These are phyloP conservation scores for Leccinum subtestaceum DNA, from an alignment of 768 basidiomycete genomes.

Conservation along the genomic window DNA sequence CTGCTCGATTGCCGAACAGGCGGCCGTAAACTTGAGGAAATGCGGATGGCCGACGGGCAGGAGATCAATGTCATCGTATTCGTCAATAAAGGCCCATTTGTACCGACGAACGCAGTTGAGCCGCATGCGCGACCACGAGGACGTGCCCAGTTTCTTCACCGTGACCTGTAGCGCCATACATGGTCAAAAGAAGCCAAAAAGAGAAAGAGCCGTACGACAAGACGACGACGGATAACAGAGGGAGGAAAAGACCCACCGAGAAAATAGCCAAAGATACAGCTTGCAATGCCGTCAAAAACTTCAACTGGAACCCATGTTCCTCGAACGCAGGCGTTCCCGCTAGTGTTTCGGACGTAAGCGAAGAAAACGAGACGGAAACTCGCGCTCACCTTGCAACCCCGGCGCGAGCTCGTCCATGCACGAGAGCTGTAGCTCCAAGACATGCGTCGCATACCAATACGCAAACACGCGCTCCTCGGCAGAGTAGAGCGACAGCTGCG, in stretches of 20 bases:
- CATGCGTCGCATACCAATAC: slow-evolving; percentile 67
- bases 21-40: slow-evolving; percentile 45
- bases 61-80: slow-evolving; percentile 51
- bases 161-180: slow-evolving; percentile 39
- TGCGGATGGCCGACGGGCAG: slow-evolving; percentile 54
- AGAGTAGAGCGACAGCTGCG: slow-evolving; percentile 72
- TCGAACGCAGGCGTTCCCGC: slow-evolving; percentile 28
- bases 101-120: slow-evolving; percentile 65
- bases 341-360: background rate
- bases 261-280: slow-evolving; percentile 53
- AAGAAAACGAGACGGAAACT: background rate
- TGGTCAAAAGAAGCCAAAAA: background rate
- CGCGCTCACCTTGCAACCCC: slow-evolving; percentile 39
- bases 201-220: background rate
- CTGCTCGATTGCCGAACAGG: slow-evolving; percentile 39
- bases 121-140: slow-evolving; percentile 45
- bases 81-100: slow-evolving; percentile 71
- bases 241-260: slow-evolving; percentile 38
- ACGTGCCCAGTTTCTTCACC: slow-evolving; percentile 43
- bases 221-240: background rate
- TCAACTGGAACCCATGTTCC: slow-evolving; percentile 50
- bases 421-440: slow-evolving; percentile 55
- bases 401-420: slow-evolving; percentile 49
- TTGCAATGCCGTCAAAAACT: slow-evolving; percentile 57
- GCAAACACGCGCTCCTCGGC: slow-evolving; percentile 67